Conservation (phyloP, 2,329 filamentous ascomycete genomes). For the Alternaria consortialis region DNA sequence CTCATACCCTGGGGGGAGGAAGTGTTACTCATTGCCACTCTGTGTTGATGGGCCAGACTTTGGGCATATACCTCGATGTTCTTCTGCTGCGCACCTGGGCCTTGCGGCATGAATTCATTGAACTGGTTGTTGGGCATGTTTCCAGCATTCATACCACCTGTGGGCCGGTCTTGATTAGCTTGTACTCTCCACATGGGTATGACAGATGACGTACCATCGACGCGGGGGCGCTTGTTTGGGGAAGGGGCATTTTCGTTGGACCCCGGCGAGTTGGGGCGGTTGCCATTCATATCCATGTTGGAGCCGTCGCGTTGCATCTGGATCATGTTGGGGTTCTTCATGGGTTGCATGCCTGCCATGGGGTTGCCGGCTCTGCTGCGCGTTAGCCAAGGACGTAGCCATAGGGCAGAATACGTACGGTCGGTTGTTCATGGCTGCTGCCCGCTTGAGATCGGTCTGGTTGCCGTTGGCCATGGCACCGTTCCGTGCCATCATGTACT, state of each 20-base stretch:
- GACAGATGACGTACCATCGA: slow-evolving; percentile 73
- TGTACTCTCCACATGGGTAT: slow-evolving; percentile 49
- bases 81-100: slow-evolving; percentile 74
- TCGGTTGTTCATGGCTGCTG: slow-evolving; percentile 81
- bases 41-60: slow-evolving; percentile 83
- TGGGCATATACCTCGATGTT: slow-evolving; percentile 88
- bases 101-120: slow-evolving; percentile 66
- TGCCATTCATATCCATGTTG: slow-evolving; percentile 82
- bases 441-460: slow-evolving; percentile 72
- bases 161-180: slow-evolving; percentile 66
- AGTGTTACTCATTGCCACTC: slow-evolving; percentile 81
- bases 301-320: slow-evolving; percentile 90
- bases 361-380: slow-evolving; percentile 37
- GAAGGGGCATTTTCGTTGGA: slow-evolving; percentile 89
- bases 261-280: slow-evolving; percentile 80
- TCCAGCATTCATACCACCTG: slow-evolving; percentile 78
- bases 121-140: slow-evolving; percentile 80
- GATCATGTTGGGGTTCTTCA: slow-evolving; percentile 64
- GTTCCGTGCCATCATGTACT: slow-evolving; percentile 69
- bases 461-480: slow-evolving; percentile 66
- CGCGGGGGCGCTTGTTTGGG: slow-evolving; percentile 86
- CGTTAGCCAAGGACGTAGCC: slow-evolving; percentile 19
- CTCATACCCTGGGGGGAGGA: slow-evolving; percentile 78
- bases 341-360: slow-evolving; percentile 74
- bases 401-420: slow-evolving; percentile 62